Evolutionary conservation across 495 filamentous ascomycete species (phyloP).

Genomic region (Thermothielavioides terrestris): DNA sequence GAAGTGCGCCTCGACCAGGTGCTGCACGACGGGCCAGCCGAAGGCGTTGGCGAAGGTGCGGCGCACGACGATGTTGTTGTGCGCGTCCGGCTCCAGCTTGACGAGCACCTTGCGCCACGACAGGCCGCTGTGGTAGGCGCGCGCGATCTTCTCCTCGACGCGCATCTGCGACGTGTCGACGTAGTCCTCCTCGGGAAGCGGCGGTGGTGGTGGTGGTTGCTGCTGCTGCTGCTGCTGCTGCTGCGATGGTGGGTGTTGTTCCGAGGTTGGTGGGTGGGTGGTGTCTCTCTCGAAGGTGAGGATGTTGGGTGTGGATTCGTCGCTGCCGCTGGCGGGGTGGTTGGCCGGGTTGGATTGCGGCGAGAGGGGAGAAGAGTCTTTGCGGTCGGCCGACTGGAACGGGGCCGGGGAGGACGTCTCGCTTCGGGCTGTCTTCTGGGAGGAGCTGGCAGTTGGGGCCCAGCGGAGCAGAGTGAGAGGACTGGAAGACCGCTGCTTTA

Average conservation of each 20-base stretch:
- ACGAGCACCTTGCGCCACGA: constrained; percentile 96
- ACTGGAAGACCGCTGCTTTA: constrained; percentile 47
- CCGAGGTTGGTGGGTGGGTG: constrained; percentile 21
- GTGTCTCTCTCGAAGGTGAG: constrained; percentile 10
- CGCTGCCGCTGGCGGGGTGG: not conserved
- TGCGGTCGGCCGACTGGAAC: constrained; percentile 11
- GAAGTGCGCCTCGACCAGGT: constrained; percentile 90
- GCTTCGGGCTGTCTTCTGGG: constrained; percentile 6
- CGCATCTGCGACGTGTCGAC: constrained; percentile 58
- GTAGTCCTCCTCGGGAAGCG: constrained; percentile 14
- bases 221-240: not conserved
- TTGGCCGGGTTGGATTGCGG: not conserved
- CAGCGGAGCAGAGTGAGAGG: constrained; percentile 25
- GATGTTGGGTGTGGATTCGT: constrained; percentile 5
- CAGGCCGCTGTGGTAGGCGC: constrained; percentile 82
- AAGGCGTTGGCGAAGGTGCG: constrained; percentile 96
- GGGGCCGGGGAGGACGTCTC: constrained; percentile 12
- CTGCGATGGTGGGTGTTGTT: constrained; percentile 12
- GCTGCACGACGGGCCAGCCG: constrained; percentile 93
- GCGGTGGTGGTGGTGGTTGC: not conserved
- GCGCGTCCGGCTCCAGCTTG: constrained; percentile 89
- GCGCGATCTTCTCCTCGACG: constrained; percentile 94
- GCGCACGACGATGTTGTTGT: constrained; percentile 96
- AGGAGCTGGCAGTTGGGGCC: constrained; percentile 8
- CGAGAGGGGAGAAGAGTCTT: constrained; percentile 23